A percentile compares a stretch with the other conserved stretches of the same genome.
These are phyloP conservation scores for Gossypium herbaceum DNA, from an alignment of 345 rosid species.

Conservation along the genomic window DNA sequence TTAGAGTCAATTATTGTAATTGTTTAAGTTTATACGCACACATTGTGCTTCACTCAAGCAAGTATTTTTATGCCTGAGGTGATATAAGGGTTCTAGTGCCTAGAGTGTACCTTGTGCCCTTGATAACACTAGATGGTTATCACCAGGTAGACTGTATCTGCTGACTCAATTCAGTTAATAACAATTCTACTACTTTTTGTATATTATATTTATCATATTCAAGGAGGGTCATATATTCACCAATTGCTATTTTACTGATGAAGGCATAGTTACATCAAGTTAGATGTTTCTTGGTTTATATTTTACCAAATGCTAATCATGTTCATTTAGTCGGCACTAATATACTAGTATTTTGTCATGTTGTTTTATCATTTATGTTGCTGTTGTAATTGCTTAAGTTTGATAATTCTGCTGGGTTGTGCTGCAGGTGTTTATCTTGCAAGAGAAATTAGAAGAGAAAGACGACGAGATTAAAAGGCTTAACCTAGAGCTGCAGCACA, in stretches of 20 bases:
- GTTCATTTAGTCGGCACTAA: background rate
- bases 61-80: background rate
- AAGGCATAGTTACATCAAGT: background rate
- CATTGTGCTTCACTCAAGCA: background rate
- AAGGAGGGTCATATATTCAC: background rate
- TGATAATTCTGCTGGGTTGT: background rate
- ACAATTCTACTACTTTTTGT: no score
- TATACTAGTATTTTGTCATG: background rate
- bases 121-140: background rate
- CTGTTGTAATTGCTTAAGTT: background rate
- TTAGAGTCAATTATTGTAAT: no score
- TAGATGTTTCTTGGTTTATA: background rate
- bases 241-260: background rate
- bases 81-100: background rate
- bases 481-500: constrained; percentile 44
- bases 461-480: constrained; percentile 45
- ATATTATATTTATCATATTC: background rate
- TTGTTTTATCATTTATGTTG: background rate
- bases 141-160: background rate
- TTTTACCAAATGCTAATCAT: background rate
- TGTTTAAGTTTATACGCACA: background rate
- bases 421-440: constrained; percentile 62
- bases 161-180: background rate
- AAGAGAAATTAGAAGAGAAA: constrained; percentile 67
- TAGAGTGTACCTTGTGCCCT: background rate